Percentiles rank a stretch among this genome's conserved stretches.
Evolutionary conservation across 371 early-diverging fungal species (phyloP).

Genomic region (Mucor mucedo): DNA sequence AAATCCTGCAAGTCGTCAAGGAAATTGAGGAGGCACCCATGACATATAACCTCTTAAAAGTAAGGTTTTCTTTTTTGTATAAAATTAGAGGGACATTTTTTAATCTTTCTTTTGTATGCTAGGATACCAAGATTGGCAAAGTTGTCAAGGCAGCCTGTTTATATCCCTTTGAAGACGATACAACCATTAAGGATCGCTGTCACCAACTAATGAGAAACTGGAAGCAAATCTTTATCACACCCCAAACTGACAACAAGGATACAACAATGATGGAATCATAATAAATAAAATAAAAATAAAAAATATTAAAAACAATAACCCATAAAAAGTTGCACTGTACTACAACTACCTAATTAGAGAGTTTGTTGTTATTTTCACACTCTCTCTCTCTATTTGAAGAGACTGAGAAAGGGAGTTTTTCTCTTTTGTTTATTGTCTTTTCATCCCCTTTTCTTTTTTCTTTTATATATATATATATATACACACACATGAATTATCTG

Average conservation of each 20-base stretch:
- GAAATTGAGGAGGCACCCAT: slow-evolving; percentile 53
- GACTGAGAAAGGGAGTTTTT: neutral
- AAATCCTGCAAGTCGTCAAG: slow-evolving; percentile 43
- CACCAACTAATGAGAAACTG: slow-evolving; percentile 46
- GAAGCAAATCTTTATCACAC: slow-evolving; percentile 37
- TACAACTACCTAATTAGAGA: slow-evolving; percentile 7
- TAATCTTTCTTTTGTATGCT: neutral
- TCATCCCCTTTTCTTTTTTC: slow-evolving; percentile 2
- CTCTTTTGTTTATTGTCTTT: slow-evolving; percentile 9
- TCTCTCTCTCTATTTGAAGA: neutral
- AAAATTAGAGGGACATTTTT: no score
- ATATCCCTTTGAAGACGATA: slow-evolving; percentile 46
- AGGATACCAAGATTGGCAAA: slow-evolving; percentile 59
- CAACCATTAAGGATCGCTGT: slow-evolving; percentile 41
- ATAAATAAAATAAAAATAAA: slow-evolving; percentile 1
- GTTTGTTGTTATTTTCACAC: neutral
- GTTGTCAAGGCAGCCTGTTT: slow-evolving; percentile 52
- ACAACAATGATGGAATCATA: slow-evolving; percentile 15
- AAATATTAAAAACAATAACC: neutral
- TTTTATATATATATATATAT: no score
- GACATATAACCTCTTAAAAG: slow-evolving; percentile 50
- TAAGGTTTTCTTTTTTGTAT: slow-evolving; percentile 22
- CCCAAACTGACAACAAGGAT: slow-evolving; percentile 13
- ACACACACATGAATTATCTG: neutral
- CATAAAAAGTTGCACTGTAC: neutral